Base-by-base conservation (phyloP, 2,329 filamentous ascomycete species). In the Exophiala calicioides region DNA sequence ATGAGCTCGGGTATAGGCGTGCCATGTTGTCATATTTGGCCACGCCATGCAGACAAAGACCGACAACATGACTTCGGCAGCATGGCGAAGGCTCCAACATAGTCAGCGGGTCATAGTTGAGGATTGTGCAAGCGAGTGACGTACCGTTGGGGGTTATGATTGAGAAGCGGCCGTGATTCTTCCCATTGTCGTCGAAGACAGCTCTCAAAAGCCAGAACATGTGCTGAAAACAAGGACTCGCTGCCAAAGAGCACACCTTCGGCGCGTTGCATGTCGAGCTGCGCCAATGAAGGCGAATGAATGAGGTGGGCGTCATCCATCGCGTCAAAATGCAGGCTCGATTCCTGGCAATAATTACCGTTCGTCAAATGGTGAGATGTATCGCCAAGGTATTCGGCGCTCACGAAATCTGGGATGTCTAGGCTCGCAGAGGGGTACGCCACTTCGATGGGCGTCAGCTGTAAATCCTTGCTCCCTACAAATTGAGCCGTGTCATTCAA, bases 1-100 rank as follows among this genome's bases (percentile, higher is more conserved):
- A 3, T 31, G 38, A n/a, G 38, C 38, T 4, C 26, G n/a, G 6
- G 38, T 42, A 10, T 31, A 31, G n/a, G 38, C 13, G 21, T 42
- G 27, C 26, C 26, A 42, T 12, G 26, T 16, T 4, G 16, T 42
- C 27, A 42, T 42, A 4, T 3, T 3, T 3, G 38, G 19, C 38
- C 38, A 42, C 3, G 27, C n/a, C 15, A 32, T 19, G 26, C 26
- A 31, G 10, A 42, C 27, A 5, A 42, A 42, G 12, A 15, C 9
- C 8, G 26, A 42, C 30, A 42, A 18, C 15, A 32, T 42, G 38
- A 42, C 12, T 21, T 41, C 8, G 13, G 19, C 23, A 8, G 23
- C n/a, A 4, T 5, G 5, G n/a, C 18, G 24, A 27, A 27, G 24
- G 7, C 24, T 27, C 7, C 24, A n/a, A n/a, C 24, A 7, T 27